Evolutionary conservation across 805 yeast species (phyloP), one percentile per base, ranked within the genome.

Genomic region (Soucietia sequanensis): DNA sequence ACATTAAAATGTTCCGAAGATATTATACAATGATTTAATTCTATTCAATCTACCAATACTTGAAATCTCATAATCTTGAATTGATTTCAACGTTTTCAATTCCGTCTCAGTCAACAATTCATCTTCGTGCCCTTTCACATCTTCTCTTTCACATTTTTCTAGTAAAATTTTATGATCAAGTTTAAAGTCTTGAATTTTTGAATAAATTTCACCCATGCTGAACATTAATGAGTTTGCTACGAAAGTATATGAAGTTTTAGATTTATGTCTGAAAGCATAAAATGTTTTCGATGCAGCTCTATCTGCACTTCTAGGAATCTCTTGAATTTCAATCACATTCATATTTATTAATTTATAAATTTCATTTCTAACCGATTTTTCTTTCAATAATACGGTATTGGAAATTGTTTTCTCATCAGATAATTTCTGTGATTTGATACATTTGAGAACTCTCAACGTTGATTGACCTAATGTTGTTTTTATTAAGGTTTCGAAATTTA

Each of bases 251-350:
- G 70, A 57, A 13, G 56, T 48, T 4, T 39, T 39, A 26, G 61
- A 62, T 38, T 78, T 79, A 46, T 79, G 83, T 50, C 88, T 75
- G 70, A 88, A 93, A 22, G 90, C 71, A 54, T 78, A 93, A 19
- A 85, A 83, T 1, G 97, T 83, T 46, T 95, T 79, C 26, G 86
- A 80, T 0, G 97, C 95, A 2, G 95, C 90, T 46, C 98, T 74
- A 56, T 93, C 98, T 16, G 80, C 81, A 6, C 95, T 83, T 50
- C 91, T 77, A 9, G 98, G 97, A 19, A 93, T 84, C 62, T 93
- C 99, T 60, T 91, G 98, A 23, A 90, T 73, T 54, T 91, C 96
- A 13, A 90, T 65, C 13, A 85, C 74, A 42, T 90, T 88, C 44
- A 78, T 71, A 34, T 74, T 76, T 18, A 85, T 74, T 35, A 93